These are phyloP conservation scores for Pulveroboletus sp. DNA, from an alignment of 768 basidiomycete species.

Conservation along the genomic window DNA sequence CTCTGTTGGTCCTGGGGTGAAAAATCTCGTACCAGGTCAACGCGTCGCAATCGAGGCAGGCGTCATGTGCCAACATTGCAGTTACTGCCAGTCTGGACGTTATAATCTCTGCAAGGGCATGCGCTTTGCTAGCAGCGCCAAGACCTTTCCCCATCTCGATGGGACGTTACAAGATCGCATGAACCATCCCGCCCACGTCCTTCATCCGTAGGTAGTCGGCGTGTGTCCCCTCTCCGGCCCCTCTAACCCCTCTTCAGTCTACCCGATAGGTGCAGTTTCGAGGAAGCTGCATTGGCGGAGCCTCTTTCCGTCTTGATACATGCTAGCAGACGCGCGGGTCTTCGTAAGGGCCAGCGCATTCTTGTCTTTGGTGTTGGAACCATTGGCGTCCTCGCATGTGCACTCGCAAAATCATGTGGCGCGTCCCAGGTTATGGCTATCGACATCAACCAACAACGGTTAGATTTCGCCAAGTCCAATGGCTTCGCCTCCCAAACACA, in stretches of 20 bases:
- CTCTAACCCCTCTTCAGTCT: constrained; percentile 43
- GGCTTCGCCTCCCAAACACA: constrained; percentile 76
- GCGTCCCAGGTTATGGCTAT: constrained; percentile 68
- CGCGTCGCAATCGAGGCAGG: constrained; percentile 94
- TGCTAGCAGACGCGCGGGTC: constrained; percentile 44
- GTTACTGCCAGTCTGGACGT: constrained; percentile 64
- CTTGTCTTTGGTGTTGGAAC: constrained; percentile 92
- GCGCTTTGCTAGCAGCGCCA: constrained; percentile 86
- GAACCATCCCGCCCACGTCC: constrained; percentile 82
- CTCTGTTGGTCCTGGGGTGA: constrained; percentile 72
- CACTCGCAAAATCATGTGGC: constrained; percentile 68
- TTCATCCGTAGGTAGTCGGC: constrained; percentile 69
- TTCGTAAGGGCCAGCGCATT: constrained; percentile 56
- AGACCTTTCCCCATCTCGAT: constrained; percentile 89
- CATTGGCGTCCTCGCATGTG: constrained; percentile 86
- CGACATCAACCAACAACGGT: constrained; percentile 80
- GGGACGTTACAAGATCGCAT: constrained; percentile 85
- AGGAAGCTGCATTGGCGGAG: constrained; percentile 85
- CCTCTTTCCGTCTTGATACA: constrained; percentile 88
- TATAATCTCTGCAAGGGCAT: constrained; percentile 93
- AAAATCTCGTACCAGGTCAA: constrained; percentile 64
- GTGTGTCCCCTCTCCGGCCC: neutral
- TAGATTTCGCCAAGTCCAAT: constrained; percentile 70
- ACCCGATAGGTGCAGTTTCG: constrained; percentile 70
- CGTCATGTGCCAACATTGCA: constrained; percentile 76